phyloP scores from a whole-genome alignment of 1,284 basidiomycete species.

The Quambalaria eucalypti region DNA sequence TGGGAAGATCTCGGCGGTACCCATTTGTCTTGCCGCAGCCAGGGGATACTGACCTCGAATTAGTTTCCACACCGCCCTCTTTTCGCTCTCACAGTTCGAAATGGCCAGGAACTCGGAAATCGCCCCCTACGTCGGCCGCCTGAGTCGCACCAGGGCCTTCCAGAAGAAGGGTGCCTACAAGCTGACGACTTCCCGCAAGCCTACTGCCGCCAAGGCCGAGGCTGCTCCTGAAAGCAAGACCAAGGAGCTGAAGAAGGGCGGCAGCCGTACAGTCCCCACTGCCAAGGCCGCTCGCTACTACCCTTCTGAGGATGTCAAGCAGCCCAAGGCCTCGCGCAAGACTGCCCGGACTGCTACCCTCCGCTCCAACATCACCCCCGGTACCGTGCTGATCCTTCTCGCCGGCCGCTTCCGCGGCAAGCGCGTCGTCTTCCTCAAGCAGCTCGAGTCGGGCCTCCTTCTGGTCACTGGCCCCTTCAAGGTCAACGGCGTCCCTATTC shows the following conservation, averaged over 20 bases:
- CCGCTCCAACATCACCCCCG: conserved; percentile 81
- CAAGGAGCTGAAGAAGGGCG: conserved; percentile 78
- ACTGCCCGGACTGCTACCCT: conserved; percentile 60
- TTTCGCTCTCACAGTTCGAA: no score
- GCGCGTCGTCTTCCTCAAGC: conserved; percentile 97
- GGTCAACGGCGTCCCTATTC: conserved; percentile 95
- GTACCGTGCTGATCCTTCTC: conserved; percentile 89
- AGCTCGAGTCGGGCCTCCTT: conserved; percentile 82
- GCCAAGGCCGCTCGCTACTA: conserved; percentile 87
- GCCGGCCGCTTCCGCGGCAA: conserved; percentile 97
- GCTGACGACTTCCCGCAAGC: conserved; percentile 62
- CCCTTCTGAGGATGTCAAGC: conserved; percentile 84
- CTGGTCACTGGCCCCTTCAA: conserved; percentile 97
- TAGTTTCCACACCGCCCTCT: no score
- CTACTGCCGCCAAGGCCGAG: conserved; percentile 57
- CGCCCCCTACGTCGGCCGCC: conserved; percentile 60
- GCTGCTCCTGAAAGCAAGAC: conserved; percentile 57
- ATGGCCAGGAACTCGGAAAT: conserved; percentile 2
- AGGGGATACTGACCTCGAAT: no score
- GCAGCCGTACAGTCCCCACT: conserved; percentile 74
- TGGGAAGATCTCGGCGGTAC: no score
- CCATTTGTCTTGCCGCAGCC: no score
- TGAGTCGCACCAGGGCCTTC: conserved; percentile 51
- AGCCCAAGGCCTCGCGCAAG: conserved; percentile 87
- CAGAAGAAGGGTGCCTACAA: conserved; percentile 65